A percentile compares a stretch with the other conserved stretches of the same genome.
Evolutionary conservation across 2,329 filamentous ascomycete species (phyloP).

Genomic region (Botrytis pseudocinerea): DNA sequence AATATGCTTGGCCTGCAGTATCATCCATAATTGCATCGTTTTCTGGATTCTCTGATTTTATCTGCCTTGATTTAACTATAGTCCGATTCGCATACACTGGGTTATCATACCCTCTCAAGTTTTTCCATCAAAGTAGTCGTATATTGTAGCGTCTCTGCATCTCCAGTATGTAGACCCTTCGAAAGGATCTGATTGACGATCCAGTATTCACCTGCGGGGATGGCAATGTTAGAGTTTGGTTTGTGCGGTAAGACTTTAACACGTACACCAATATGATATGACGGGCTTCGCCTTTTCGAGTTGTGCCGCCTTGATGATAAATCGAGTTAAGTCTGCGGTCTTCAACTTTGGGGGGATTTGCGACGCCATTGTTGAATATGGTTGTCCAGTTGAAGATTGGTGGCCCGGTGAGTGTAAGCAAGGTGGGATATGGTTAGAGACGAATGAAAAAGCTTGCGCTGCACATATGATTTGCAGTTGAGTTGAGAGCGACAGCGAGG

Average conservation of each 20-base stretch:
- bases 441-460: background rate
- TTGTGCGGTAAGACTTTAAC: background rate
- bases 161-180: slow-evolving; percentile 73
- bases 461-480: background rate
- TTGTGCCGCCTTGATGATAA: slow-evolving; percentile 80
- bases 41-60: slow-evolving; percentile 69
- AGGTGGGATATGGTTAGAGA: background rate
- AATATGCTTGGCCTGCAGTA: slow-evolving; percentile 81
- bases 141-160: slow-evolving; percentile 77
- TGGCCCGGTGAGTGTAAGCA: background rate
- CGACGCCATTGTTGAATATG: slow-evolving; percentile 62
- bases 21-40: slow-evolving; percentile 89
- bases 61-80: slow-evolving; percentile 45
- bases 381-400: background rate
- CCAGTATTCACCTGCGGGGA: slow-evolving; percentile 78
- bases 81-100: background rate
- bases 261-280: slow-evolving; percentile 91
- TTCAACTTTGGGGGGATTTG: slow-evolving; percentile 72
- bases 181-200: slow-evolving; percentile 89
- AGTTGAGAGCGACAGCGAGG: background rate
- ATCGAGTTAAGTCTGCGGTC: slow-evolving; percentile 78
- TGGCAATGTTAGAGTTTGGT: slow-evolving; percentile 30
- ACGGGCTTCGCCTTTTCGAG: slow-evolving; percentile 83
- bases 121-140: slow-evolving; percentile 87
- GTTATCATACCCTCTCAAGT: slow-evolving; percentile 66